Base-by-base conservation (phyloP, 2,329 filamentous ascomycete species). In the Mycosphaerelloides madeirae region DNA sequence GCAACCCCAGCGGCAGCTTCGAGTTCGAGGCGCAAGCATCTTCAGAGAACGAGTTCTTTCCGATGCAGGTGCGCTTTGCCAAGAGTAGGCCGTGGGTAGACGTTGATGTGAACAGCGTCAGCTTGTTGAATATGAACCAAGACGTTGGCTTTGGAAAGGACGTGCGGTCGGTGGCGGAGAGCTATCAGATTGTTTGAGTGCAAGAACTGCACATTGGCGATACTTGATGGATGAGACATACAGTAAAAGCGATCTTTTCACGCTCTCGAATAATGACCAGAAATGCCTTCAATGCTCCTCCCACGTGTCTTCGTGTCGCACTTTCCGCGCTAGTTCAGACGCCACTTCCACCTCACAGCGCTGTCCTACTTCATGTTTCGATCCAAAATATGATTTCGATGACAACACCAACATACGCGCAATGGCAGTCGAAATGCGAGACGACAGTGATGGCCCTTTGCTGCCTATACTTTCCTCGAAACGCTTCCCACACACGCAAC, bases 11-110 rank as follows among this genome's bases (percentile, higher is more conserved):
- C 31, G 93, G 93, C 14, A 84, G 86, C 36, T 97, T 98, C 61
- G 93, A 98, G 66, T 97, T 98, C 56, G 93, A 97, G 68, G 88
- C 89, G 1, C 82, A 87, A 65, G 87, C 87, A 9, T 80, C 82
- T 43, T 87, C 90, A 55, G 93, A 97, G 64, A 84, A 87, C 44
- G 90, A 96, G 59, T 97, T 97, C 73, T 98, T 98, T 81, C 93
- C 93, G 1, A 97, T 98, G 90, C 84, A 80, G 42, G 83, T 97
- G 49, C 79, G 83, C 43, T 98, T 98, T 70, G 83, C 80, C 52
- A 96, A 95, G 77, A 78, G 81, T 32, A 80, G 78, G 46, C 91
- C 93, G 20, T 95, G 87, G 66, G 79, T 97, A 39, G 88, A 96
- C 60, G 87, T 98, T 53, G 89, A 96, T 71, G 91, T 97, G 75